Base-by-base conservation (phyloP, 805 yeast genomes). In the Tetrapisispora namnaoensis region DNA sequence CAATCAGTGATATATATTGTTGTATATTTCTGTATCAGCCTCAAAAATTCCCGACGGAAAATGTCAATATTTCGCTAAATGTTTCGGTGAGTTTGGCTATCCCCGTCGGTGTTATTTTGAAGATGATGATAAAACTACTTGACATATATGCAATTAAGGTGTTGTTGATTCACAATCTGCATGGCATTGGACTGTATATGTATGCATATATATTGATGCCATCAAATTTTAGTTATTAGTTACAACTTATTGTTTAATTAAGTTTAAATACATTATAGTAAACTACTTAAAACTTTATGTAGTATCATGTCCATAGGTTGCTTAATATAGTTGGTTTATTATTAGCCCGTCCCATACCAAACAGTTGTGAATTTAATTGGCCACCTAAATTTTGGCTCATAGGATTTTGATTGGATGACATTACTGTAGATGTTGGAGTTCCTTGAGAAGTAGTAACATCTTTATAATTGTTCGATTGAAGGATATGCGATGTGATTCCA, bases 321-420 rank as follows among this genome's bases (percentile, higher is more conserved):
- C 41, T 38, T 7, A 38, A 38, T 6, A 38, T 28, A 4, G 41
- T 38, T 38, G 41, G 21, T 20, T 42, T 49, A n/a, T 44, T 39
- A 11, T 46, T 44, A 36, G 47, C 46, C 36, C 50, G 51, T 10
- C 46, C 37, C 5, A 40, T 34, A 17, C 32, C 40, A 28, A 44
- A 50, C 18, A 48, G 47, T 37, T 52, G 57, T 13, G 55, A 40
- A 20, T 32, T 40, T 7, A 21, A 13, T 21, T 21, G 14, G 20
- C 8, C 28, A 20, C 21, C 21, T 38, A 38, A 18, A 8, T 16
- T 14, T 16, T 13, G 13, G 18, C 36, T 43, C n/a, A 17, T 43
- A 10, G 6, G 35, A 14, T 32, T 32, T 10, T 32, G 35, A 10
- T 32, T 32, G 3, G 35, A 10, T 32, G 35, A 10, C n/a, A 32